These are phyloP conservation scores for Aurifilum marmelostoma DNA, from an alignment of 2,329 filamentous ascomycete species.

Conservation along the genomic window DNA sequence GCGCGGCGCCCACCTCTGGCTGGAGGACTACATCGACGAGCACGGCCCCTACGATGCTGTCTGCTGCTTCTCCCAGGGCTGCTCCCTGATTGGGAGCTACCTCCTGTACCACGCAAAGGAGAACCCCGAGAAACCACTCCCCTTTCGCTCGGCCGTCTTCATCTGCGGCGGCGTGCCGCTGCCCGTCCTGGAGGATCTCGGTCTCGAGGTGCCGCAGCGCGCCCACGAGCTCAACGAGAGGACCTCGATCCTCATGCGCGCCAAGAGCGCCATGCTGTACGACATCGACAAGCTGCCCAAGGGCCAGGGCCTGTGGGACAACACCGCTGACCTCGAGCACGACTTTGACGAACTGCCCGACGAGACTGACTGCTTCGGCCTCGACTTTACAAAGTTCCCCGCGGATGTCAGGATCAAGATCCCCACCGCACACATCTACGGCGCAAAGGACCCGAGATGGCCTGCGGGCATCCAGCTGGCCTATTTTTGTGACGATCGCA, in stretches of 20 bases:
- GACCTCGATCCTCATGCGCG: conserved; percentile 35
- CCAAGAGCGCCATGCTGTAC: conserved; percentile 35
- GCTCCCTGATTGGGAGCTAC: conserved; percentile 43
- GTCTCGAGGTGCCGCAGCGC: conserved; percentile 37
- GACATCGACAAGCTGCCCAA: conserved; percentile 33
- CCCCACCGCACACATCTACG: conserved; percentile 43
- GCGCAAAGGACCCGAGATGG: conserved; percentile 42
- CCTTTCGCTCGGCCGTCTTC: conserved; percentile 46
- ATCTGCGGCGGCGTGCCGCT: conserved; percentile 45
- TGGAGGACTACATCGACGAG: conserved; percentile 39
- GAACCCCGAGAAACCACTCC: conserved; percentile 35
- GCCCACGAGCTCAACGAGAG: conserved; percentile 38
- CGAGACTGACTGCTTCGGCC: conserved; percentile 38
- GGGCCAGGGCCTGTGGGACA: conserved; percentile 41
- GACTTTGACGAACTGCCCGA: conserved; percentile 35
- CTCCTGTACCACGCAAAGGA: conserved; percentile 44
- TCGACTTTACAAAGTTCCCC: conserved; percentile 41
- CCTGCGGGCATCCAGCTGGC: conserved; percentile 42
- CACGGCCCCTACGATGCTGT: conserved; percentile 42
- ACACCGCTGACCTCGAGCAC: conserved; percentile 39
- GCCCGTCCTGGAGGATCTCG: conserved; percentile 40
- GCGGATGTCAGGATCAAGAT: conserved; percentile 38
- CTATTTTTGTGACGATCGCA: conserved; percentile 38
- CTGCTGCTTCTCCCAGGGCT: conserved; percentile 46
- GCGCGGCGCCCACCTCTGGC: conserved; percentile 40